Base-by-base conservation (phyloP, 176 grass and related monocot species). In the Bonia amplexicaulis region DNA sequence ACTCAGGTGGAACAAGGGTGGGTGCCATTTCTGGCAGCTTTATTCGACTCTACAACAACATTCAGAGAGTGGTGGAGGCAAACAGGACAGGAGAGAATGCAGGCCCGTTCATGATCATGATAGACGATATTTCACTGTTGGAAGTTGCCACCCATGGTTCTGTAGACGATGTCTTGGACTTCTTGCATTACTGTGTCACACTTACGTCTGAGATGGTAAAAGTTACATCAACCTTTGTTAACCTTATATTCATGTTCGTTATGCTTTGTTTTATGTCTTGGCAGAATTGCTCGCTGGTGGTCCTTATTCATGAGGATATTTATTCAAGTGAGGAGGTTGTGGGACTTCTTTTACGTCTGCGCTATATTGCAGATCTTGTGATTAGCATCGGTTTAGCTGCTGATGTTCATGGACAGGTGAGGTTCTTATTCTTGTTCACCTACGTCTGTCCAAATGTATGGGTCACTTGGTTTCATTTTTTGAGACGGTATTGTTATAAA, bases 361-460 rank as follows among this genome's bases (percentile, higher is more conserved):
- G 80, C 45, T 88, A 92, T 63, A 51, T 92, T 63, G 91, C 93
- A 2, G 92, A 96, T 77, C 82, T 92, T 79, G 78, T 90, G 78
- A 88, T 99, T 73, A 96, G 74, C 74, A 99, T 92, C 20, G 93
- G 93, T 82, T 89, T 99, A 58, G 90, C 97, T 82, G 84, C 86
- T 82, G 97, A 96, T 87, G 97, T 99, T 52, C 92, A 99, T 86
- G 97, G 92, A 85, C 92, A 99, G 90, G 93, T 99, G 81, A 69
- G 62, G 1, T 65, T 80, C 55, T 65, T 76, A 6, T 79, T 84
- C 40, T 6, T 69, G 0, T 52, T 81, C 35, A 29, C 20, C 49
- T 57, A 74, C 22, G 29, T 71, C 13, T 81, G 67, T 78, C 62
- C 16, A 35, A 69, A 47, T 65, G 12, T 53, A 59, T 77, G 84